Conservation (phyloP, 179 eudicot genomes). For the Corrigiola litoralis region DNA sequence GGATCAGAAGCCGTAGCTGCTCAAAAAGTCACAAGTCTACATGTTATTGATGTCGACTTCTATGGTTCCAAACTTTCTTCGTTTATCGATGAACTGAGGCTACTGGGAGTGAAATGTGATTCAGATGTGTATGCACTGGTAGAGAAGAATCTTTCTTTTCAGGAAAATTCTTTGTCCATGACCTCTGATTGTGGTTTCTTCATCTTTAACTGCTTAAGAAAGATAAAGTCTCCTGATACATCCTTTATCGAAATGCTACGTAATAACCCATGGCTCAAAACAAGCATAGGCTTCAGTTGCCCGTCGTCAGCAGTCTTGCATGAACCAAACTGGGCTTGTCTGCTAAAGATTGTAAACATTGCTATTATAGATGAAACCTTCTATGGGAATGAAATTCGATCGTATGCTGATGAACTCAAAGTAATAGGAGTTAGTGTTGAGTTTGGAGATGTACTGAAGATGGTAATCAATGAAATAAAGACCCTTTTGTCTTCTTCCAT, state of each 20-base stretch:
- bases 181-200: conserved; percentile 27
- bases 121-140: conserved; percentile 18
- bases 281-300: conserved; percentile 20
- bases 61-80: conserved; percentile 24
- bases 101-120: conserved; percentile 23
- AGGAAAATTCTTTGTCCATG: conserved; percentile 11
- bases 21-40: conserved; percentile 20
- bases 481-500: conserved; percentile 4
- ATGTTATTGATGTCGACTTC: conserved; percentile 26
- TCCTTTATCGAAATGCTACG: conserved; percentile 10
- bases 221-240: not conserved
- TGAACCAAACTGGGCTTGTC: conserved; percentile 16
- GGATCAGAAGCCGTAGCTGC: conserved; percentile 30
- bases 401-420: conserved; percentile 27
- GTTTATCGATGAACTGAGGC: conserved; percentile 28
- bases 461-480: conserved; percentile 21
- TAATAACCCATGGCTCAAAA: conserved; percentile 28
- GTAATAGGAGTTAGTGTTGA: conserved; percentile 29
- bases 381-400: conserved; percentile 19
- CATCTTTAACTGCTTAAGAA: conserved; percentile 29
- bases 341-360: conserved; percentile 8
- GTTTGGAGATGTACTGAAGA: conserved; percentile 16
- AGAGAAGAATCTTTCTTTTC: conserved; percentile 18
- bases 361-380: conserved; percentile 28
- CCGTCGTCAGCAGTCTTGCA: conserved; percentile 25